Conservation (phyloP, 1,139 yeast genomes). For the Debaryomyces nepalensis region DNA sequence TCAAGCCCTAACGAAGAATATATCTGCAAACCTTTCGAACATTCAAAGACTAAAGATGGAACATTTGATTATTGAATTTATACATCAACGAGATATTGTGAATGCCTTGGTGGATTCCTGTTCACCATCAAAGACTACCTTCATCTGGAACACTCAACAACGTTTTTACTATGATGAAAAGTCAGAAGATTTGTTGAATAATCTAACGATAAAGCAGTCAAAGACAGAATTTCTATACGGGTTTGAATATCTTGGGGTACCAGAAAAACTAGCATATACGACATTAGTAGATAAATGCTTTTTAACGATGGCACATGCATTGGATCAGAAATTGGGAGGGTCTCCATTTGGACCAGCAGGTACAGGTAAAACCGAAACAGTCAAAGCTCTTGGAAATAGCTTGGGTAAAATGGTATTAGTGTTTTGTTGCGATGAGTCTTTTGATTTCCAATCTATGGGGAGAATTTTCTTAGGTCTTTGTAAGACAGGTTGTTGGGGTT, state of each 20-base stretch:
- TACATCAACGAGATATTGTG: slow-evolving; percentile 61
- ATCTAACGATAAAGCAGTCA: slow-evolving; percentile 59
- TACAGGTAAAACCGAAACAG: slow-evolving; percentile 93
- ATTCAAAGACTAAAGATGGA: slow-evolving; percentile 57
- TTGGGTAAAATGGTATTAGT: slow-evolving; percentile 84
- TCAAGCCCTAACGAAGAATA: slow-evolving; percentile 19
- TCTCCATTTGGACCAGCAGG: slow-evolving; percentile 98
- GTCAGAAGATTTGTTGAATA: slow-evolving; percentile 28
- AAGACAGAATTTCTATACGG: slow-evolving; percentile 64
- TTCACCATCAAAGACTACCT: slow-evolving; percentile 19
- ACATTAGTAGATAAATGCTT: slow-evolving; percentile 71
- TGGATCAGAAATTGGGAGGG: slow-evolving; percentile 80
- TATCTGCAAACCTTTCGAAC: slow-evolving; percentile 26
- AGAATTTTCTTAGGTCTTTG: slow-evolving; percentile 83
- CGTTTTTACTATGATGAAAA: slow-evolving; percentile 45
- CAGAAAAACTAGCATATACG: slow-evolving; percentile 77
- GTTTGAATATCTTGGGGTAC: slow-evolving; percentile 80
- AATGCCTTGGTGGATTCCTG: slow-evolving; percentile 24
- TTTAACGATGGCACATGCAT: slow-evolving; percentile 73
- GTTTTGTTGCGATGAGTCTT: slow-evolving; percentile 89
- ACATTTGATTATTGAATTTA: slow-evolving; percentile 63
- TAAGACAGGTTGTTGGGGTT: slow-evolving; percentile 91
- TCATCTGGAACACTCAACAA: slow-evolving; percentile 59
- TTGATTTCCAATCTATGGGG: slow-evolving; percentile 81
- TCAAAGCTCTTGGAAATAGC: slow-evolving; percentile 81